Conservation (phyloP, 2,329 filamentous ascomycete genomes). For the Paecilomyces sp. region DNA sequence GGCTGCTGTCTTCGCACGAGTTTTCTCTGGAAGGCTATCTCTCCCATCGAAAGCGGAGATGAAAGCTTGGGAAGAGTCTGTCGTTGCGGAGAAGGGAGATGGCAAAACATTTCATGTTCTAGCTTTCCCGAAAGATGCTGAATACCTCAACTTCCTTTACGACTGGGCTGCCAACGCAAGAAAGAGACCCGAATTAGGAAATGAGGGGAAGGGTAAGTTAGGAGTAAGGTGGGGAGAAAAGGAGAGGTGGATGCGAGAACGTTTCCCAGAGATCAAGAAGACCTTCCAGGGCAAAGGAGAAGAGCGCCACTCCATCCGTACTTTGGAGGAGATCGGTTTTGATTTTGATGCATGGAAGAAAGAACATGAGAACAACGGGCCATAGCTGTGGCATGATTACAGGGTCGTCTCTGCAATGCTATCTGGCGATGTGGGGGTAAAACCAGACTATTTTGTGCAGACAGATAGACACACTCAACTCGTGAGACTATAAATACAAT, state of each 20-base stretch:
- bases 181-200: slow-evolving; percentile 26
- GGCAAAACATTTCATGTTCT: slow-evolving; percentile 49
- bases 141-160: slow-evolving; percentile 39
- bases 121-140: slow-evolving; percentile 40
- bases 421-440: background rate
- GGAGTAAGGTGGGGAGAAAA: slow-evolving; percentile 66
- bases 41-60: slow-evolving; percentile 61
- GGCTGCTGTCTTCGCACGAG: slow-evolving; percentile 65
- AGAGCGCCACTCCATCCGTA: slow-evolving; percentile 49
- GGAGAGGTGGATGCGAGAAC: slow-evolving; percentile 63
- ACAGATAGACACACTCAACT: background rate
- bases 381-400: background rate
- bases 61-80: slow-evolving; percentile 56
- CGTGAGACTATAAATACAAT: background rate
- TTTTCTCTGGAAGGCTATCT: slow-evolving; percentile 64
- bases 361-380: background rate
- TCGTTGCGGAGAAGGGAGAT: slow-evolving; percentile 36
- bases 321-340: slow-evolving; percentile 66
- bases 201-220: slow-evolving; percentile 52
- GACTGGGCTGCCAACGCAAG: slow-evolving; percentile 34
- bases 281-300: slow-evolving; percentile 62
- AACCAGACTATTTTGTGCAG: background rate
- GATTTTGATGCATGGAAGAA: slow-evolving; percentile 40
- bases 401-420: background rate
- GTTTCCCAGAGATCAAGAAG: slow-evolving; percentile 63